Evolutionary conservation across 768 basidiomycete genomes (phyloP), one percentile per base, ranked within the genome.

Genomic region (Leccinum obscurum): DNA sequence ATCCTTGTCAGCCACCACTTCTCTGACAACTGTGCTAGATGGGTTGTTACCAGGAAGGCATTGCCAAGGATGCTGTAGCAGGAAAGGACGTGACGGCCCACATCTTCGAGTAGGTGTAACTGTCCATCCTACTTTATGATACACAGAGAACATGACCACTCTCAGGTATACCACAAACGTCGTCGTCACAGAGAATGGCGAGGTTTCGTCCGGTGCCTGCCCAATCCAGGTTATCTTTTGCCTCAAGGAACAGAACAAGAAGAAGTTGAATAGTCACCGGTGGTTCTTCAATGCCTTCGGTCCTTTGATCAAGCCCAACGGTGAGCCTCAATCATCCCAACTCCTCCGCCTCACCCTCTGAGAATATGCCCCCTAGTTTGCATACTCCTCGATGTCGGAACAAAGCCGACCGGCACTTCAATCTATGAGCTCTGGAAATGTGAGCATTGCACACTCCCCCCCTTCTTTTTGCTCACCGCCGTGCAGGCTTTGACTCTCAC

Each of bases 211-310:
- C 54, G 84, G 87, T n/a, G 76, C 83, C 1, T 92, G 90, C 68
- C 88, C 94, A 1, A 85, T 93, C 60, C 95, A 95, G 74, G 81
- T 92, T 66, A 78, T 98, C 51, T 95, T 95, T 78, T 94, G 93
- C 70, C 78, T 95, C 68, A 95, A 95, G 75, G 93, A 95, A 73
- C 91, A 93, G 77, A 97, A 95, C 82, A 94, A 94, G 81, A 95
- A 96, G 82, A 96, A 97, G 74, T 81, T 96, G 67, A 96, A 96
- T 78, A 91, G 89, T 66, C 94, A 97, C 69, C 84, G 95, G 20
- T 97, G 95, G 95, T 96, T 96, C 81, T 96, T 97, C 83, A 97
- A 97, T 69, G 95, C 92, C 0, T 92, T 96, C 64, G 91, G 92
- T 22, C 92, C 94, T 26, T 79, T 95, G 58, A 83, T 96, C 67